Evolutionary conservation across 345 rosid genomes (phyloP).

Genomic region (Psidium guajava): DNA sequence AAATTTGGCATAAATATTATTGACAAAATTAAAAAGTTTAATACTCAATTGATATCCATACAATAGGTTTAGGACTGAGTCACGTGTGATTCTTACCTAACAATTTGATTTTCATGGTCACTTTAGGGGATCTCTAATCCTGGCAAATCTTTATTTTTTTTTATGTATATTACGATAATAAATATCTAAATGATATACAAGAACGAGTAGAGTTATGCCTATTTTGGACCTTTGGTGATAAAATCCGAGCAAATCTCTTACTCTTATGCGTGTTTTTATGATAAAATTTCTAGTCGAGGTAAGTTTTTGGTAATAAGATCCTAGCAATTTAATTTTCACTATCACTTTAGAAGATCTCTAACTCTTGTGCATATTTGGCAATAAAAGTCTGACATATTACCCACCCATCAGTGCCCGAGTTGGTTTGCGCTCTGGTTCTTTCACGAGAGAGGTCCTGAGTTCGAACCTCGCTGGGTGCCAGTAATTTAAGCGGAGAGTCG

Average conservation of each 20-base stretch:
- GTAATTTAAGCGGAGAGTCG: no score
- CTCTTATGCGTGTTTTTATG: neutral
- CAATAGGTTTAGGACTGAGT: rapidly evolving
- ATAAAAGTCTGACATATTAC: no score
- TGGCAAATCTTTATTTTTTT: neutral
- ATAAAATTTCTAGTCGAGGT: neutral
- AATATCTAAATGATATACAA: neutral
- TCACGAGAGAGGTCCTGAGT: no score
- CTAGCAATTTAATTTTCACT: neutral
- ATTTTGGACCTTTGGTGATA: neutral
- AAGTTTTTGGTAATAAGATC: neutral
- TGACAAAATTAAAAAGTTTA: neutral
- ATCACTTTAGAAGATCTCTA: neutral
- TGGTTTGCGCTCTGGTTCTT: no score
- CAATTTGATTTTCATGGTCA: neutral
- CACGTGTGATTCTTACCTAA: neutral
- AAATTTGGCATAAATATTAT: neutral
- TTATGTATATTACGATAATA: rapidly evolving
- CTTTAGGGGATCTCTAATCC: neutral
- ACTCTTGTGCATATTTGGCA: neutral
- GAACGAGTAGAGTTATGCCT: neutral
- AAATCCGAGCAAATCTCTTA: neutral
- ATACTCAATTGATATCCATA: neutral
- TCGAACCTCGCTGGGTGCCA: no score
- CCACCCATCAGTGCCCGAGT: no score